These are phyloP conservation scores for Phytophthora citricola DNA, from an alignment of 352 stramenopile species.

Conservation along the genomic window DNA sequence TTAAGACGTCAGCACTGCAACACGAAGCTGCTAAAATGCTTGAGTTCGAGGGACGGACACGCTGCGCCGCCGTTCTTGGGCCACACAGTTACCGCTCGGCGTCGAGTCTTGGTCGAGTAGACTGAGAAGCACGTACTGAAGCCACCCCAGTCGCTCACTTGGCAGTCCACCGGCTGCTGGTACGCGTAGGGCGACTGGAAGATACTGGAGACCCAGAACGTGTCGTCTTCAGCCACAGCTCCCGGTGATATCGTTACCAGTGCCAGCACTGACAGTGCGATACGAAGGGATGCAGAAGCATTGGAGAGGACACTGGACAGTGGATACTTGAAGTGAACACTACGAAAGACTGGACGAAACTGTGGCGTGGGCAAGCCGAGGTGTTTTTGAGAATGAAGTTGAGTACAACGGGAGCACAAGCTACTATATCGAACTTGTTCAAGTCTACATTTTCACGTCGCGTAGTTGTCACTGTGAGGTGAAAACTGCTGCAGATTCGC, in stretches of 20 bases:
- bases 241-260: slow-evolving; percentile 1
- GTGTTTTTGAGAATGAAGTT: slow-evolving; percentile 25
- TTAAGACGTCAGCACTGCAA: too few species aligned
- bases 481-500: too few species aligned
- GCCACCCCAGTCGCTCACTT: slow-evolving; percentile 39
- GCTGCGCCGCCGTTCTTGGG: slow-evolving; percentile 38
- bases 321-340: slow-evolving; percentile 8
- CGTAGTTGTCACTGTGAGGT: too few species aligned
- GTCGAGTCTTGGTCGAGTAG: slow-evolving; percentile 47
- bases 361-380: slow-evolving; percentile 10
- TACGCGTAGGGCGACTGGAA: slow-evolving; percentile 2
- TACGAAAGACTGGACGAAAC: slow-evolving; percentile 20
- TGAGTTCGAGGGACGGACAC: slow-evolving; percentile 45
- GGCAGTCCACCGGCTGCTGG: slow-evolving; percentile 11
- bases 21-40: too few species aligned
- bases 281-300: slow-evolving; percentile 11
- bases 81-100: slow-evolving; percentile 37
- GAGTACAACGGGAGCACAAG: too few species aligned
- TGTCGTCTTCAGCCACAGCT: slow-evolving; percentile 19
- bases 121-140: slow-evolving; percentile 44
- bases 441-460: too few species aligned
- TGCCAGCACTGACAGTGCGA: slow-evolving; percentile 15
- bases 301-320: neutral
- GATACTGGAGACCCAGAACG: slow-evolving; percentile 11
- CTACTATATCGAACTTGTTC: too few species aligned